phyloP scores from a whole-genome alignment of 805 yeast species.

The Metschnikowia borealis region DNA sequence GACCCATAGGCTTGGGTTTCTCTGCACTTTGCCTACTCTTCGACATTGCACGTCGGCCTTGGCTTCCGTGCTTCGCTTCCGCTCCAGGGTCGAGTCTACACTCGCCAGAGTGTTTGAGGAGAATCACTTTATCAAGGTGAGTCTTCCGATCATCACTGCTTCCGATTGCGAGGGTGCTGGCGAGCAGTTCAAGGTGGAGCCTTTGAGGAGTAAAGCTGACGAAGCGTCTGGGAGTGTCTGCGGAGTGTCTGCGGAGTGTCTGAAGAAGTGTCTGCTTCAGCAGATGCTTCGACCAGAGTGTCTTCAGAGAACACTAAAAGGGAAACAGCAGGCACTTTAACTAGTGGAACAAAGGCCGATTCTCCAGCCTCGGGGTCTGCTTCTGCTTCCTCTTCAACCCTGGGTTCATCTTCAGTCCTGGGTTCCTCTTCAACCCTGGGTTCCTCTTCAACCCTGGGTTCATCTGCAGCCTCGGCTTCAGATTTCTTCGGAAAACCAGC shows the following conservation, averaged over 20 bases:
- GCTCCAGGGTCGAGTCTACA: constrained; percentile 61
- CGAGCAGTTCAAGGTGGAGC: constrained; percentile 66
- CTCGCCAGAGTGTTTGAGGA: constrained; percentile 52
- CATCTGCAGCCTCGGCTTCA: no score
- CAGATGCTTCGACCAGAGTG: no score
- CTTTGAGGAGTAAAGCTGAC: constrained; percentile 15
- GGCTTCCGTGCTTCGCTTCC: constrained; percentile 62
- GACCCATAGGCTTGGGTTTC: constrained; percentile 56
- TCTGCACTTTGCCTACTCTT: constrained; percentile 70
- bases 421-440: no score
- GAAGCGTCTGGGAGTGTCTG: not conserved
- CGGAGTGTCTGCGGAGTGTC: no score
- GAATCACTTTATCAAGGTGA: constrained; percentile 61
- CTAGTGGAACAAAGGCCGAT: no score
- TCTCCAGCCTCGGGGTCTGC: no score
- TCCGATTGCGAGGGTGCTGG: constrained; percentile 99
- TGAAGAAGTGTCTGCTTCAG: no score
- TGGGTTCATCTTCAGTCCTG: not conserved
- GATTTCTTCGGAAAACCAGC: constrained; percentile 63
- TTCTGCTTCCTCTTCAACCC: no score
- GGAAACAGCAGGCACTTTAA: not conserved
- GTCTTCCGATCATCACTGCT: constrained; percentile 83
- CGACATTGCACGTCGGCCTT: constrained; percentile 71
- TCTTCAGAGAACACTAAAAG: not conserved
- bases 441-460: no score